Percentiles rank a stretch among this genome's conserved stretches.
phyloP scores from a whole-genome alignment of 257 asterid genomes.

The Solanum corneliomulleri region DNA sequence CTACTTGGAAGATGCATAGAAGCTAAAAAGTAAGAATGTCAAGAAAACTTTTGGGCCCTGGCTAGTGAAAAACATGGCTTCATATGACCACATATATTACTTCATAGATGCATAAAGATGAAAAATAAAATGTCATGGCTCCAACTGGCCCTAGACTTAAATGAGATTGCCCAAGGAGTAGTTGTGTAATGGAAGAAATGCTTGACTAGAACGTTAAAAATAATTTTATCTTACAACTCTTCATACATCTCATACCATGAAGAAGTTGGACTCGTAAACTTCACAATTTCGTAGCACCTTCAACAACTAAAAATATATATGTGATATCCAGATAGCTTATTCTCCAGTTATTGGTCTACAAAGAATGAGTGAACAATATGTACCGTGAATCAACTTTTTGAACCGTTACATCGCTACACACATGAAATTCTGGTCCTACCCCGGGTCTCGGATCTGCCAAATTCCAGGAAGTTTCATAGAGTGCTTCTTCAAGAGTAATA shows the following conservation, averaged over 20 bases:
- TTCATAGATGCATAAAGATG: background rate
- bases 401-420: background rate
- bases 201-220: background rate
- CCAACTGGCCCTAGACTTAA: background rate
- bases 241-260: background rate
- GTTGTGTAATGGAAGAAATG: too few relatives aligned
- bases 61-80: background rate
- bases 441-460: background rate
- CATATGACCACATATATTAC: background rate
- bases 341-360: background rate
- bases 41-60: background rate
- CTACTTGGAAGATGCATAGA: background rate
- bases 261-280: too few relatives aligned
- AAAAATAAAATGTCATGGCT: too few relatives aligned
- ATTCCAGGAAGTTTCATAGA: background rate
- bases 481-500: background rate
- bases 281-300: too few relatives aligned
- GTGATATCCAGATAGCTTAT: background rate
- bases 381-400: background rate
- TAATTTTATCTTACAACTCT: background rate
- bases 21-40: too few relatives aligned
- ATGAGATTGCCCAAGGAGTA: too few relatives aligned
- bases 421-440: background rate
- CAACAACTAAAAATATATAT: too few relatives aligned
- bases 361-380: background rate